phyloP scores from a whole-genome alignment of 768 basidiomycete species.

The Tulasnella sp. region DNA sequence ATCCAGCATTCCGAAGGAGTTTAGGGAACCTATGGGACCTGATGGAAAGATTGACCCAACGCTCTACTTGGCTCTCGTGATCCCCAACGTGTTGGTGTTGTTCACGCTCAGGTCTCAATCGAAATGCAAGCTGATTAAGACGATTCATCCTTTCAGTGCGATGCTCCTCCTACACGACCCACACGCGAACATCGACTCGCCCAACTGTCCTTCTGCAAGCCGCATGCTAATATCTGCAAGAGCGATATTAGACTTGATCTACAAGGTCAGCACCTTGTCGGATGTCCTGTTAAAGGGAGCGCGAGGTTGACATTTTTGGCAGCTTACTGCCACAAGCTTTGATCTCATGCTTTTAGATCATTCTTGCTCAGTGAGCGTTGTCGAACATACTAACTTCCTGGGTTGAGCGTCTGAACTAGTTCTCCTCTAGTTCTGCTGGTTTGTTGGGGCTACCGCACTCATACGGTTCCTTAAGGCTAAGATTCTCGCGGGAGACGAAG shows the following conservation, averaged over 20 bases:
- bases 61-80: slow-evolving; percentile 33
- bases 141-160: slow-evolving; percentile 35
- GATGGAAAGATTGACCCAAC: slow-evolving; percentile 39
- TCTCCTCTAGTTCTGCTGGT: slow-evolving; percentile 51
- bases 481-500: slow-evolving; percentile 41
- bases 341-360: slow-evolving; percentile 58
- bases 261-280: slow-evolving; percentile 30
- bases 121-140: not conserved
- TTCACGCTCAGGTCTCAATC: not conserved
- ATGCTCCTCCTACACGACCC: slow-evolving; percentile 66
- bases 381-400: not conserved
- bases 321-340: slow-evolving; percentile 49
- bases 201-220: slow-evolving; percentile 55
- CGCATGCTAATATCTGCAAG: slow-evolving; percentile 58
- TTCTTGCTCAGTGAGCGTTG: slow-evolving; percentile 48
- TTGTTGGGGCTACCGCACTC: slow-evolving; percentile 52
- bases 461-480: slow-evolving; percentile 56
- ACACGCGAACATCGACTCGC: slow-evolving; percentile 47
- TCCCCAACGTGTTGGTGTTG: slow-evolving; percentile 20
- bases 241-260: slow-evolving; percentile 53
- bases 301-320: not conserved
- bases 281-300: not conserved
- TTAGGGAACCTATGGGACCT: slow-evolving; percentile 40
- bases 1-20: slow-evolving; percentile 44
- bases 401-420: slow-evolving; percentile 3